Evolutionary conservation across 2,329 filamentous ascomycete genomes (phyloP), one percentile per base, ranked within the genome.

Genomic region (Calonectria pseudoreteaudii): DNA sequence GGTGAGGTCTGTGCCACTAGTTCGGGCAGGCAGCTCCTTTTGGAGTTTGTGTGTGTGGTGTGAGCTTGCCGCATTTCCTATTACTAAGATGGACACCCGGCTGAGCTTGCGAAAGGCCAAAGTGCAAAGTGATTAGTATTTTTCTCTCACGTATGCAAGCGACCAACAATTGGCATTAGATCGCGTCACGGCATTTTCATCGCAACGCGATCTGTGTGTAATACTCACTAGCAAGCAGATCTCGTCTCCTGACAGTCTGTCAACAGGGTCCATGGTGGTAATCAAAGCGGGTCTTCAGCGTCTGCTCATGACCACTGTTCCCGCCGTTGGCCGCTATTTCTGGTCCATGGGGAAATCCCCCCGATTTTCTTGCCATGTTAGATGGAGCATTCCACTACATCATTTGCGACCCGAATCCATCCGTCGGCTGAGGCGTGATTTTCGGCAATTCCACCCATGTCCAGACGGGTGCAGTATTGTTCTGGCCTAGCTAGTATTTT

Each of bases 1-100:
- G 68, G 44, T 53, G 68, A 66, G 68, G 58, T 56, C 49, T 56
- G 68, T 70, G 68, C 47, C 60, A 66, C 68, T 70, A 70, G 68
- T 34, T 53, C 26, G 58, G 49, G 50, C 28, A 23, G 47, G 34
- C 66, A 58, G 38, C 50, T 67, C 44, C n/a, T 53, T 67, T 67
- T n/a, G 64, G 52, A 13, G 4, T 20, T 41, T 38, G 30, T 31
- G 30, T 31, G 58, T 62, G 44, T 34, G 34, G 56, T 41, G 20
- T 20, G 44, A 44, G 44, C 30, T 26, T 30, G 34, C 66, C 66
- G 50, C 26, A 49, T 28, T 34, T 53, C 28, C 28, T 23, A 41
- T 44, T 60, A n/a, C 60, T 30, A 30, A 65, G 36, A 23, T 38
- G 23, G 31, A 18, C 5, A n/a, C 36, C 9, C 18, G 26, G 26